phyloP scores from a whole-genome alignment of 2,329 filamentous ascomycete species.

The Diaporthe sp. region DNA sequence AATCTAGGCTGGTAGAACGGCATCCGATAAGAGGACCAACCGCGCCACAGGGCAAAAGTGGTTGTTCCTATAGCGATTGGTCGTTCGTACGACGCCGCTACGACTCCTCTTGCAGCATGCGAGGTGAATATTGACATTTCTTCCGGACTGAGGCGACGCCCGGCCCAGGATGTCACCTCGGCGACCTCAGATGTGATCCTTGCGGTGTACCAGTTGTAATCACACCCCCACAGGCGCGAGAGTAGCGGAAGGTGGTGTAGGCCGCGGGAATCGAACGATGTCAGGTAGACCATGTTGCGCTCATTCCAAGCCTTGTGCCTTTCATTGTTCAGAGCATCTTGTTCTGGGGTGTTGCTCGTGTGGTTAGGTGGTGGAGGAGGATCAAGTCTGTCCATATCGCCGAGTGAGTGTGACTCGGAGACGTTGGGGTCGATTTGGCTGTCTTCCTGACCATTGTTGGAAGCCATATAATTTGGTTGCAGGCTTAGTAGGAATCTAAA shows the following conservation, averaged over 20 bases:
- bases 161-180: not conserved
- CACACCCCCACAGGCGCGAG: slow-evolving; percentile 11
- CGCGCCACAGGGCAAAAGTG: not conserved
- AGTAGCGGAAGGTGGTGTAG: slow-evolving; percentile 10
- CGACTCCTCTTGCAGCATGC: not conserved
- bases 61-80: slow-evolving; percentile 7
- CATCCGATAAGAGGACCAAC: slow-evolving; percentile 15
- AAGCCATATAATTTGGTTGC: not conserved
- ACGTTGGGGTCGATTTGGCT: not conserved
- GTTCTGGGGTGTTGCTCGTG: not conserved
- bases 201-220: not conserved
- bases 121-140: slow-evolving; percentile 4
- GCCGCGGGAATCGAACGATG: not conserved
- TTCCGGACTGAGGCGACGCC: slow-evolving; percentile 7
- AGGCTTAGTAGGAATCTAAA: not conserved
- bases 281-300: not conserved
- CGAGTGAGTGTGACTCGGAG: not conserved
- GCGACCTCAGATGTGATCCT: not conserved
- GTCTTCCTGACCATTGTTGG: not conserved
- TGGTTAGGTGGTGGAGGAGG: not conserved
- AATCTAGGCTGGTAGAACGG: slow-evolving; percentile 27
- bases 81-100: slow-evolving; percentile 26
- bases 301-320: not conserved
- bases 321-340: not conserved
- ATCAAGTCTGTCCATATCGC: not conserved